Base-by-base conservation (phyloP, 2,329 filamentous ascomycete genomes). In the Onygena corvina region DNA sequence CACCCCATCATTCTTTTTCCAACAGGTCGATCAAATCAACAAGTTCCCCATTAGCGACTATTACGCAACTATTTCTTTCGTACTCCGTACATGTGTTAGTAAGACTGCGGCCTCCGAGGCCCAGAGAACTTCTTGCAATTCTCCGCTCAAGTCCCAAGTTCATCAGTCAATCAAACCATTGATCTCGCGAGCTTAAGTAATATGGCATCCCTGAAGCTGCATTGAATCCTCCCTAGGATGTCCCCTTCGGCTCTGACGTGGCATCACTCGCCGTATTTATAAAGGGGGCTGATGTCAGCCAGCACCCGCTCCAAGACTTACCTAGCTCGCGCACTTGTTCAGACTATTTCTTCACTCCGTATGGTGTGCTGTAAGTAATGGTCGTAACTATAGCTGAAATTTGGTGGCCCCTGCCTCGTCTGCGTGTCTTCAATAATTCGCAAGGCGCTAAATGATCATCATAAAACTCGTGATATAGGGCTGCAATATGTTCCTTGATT, bases 391-490 rank as follows among this genome's bases (percentile, higher is more conserved):
- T 18, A 40, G 36, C 36, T 40, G 36, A 40, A 40, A 40, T 21
- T 20, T 40, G 6, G 36, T 21, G n/a, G n/a, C n/a, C n/a, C 20
- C 36, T 33, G 30, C 12, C 36, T 23, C 25, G 36, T 21, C 36
- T 21, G 9, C 36, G 18, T n/a, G 12, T 23, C 2, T 21, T 21
- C 36, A 40, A 40, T 40, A 40, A 40, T 40, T 23, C 36, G 36
- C 20, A 40, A 21, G 21, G 12, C 18, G 36, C 36, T 21, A 40
- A 18, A 40, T 5, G 36, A 40, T 40, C 36, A 23, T 11, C 36
- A 40, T 40, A 40, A 20, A 40, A 40, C n/a, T n/a, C 36, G 36
- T 40, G 36, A 40, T 40, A 40, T 40, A 40, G 36, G 36, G 36
- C 36, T 40, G 36, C n/a, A 40, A 23, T 21, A 40, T 18, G 18